phyloP scores from a whole-genome alignment of 169 alveolate species.

The Plasmodium adleri region DNA sequence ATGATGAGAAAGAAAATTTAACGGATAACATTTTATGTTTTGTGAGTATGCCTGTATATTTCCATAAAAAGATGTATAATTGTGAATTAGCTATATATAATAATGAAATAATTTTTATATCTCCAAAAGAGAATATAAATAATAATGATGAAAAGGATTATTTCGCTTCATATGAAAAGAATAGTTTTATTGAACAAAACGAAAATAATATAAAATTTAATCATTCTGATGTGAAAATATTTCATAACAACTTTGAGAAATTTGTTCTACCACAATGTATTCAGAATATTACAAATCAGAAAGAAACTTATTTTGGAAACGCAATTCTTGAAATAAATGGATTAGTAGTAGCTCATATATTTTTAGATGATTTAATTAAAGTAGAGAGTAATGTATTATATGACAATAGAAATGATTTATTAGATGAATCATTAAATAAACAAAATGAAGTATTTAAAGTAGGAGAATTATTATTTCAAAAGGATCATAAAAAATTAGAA shows the following conservation, averaged over 20 bases:
- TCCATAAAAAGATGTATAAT: conserved; percentile 38
- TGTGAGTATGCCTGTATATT: conserved; percentile 76
- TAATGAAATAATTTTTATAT: conserved; percentile 43
- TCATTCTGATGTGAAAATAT: conserved; percentile 1
- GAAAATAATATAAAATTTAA: not conserved
- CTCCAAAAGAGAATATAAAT: conserved; percentile 52
- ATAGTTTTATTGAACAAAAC: not conserved
- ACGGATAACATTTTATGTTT: conserved; percentile 58
- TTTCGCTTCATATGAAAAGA: conserved; percentile 11
- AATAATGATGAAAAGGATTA: conserved; percentile 30
- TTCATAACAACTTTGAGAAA: conserved; percentile 7
- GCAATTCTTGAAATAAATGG: conserved; percentile 2
- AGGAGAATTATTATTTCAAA: not conserved
- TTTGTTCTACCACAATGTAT: conserved; percentile 38
- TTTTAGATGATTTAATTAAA: conserved; percentile 52
- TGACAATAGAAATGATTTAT: not conserved
- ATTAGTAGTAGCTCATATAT: conserved; percentile 9
- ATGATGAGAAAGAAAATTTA: not conserved
- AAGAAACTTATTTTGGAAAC: conserved; percentile 67
- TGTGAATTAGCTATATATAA: conserved; percentile 53
- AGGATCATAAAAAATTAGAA: conserved; percentile 13
- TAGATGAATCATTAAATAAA: not conserved
- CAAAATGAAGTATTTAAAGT: conserved; percentile 1
- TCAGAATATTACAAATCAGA: conserved; percentile 54
- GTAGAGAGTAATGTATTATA: not conserved